phyloP scores from a whole-genome alignment of 2,329 filamentous ascomycete genomes.

The Aaosphaeria arxii region DNA sequence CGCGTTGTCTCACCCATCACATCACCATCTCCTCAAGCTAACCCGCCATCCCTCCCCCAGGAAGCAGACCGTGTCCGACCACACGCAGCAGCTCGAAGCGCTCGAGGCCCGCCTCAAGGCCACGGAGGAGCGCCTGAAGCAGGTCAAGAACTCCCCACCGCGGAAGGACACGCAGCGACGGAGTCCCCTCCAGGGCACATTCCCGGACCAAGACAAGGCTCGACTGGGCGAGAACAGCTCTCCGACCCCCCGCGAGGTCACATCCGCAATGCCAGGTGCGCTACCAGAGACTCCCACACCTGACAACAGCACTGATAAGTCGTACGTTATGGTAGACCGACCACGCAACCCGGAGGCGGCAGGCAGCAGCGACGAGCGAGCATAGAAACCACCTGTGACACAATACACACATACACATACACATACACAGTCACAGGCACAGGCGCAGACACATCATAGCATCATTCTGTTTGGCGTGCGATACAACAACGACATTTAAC shows the following conservation, averaged over 20 bases:
- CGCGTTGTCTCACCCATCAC: background rate
- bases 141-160: slow-evolving; percentile 30
- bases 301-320: slow-evolving; percentile 26
- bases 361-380: slow-evolving; percentile 29
- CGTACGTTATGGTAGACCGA: slow-evolving; percentile 35
- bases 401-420: no score
- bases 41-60: slow-evolving; percentile 45
- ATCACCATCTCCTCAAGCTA: background rate
- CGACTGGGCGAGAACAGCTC: slow-evolving; percentile 17
- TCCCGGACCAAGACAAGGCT: slow-evolving; percentile 25
- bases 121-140: slow-evolving; percentile 71
- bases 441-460: no score
- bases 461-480: no score
- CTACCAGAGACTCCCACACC: slow-evolving; percentile 28
- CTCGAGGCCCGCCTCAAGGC: slow-evolving; percentile 81
- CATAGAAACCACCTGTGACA: no score
- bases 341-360: slow-evolving; percentile 22
- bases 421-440: no score
- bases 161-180: slow-evolving; percentile 27
- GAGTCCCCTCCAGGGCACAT: slow-evolving; percentile 18
- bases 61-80: slow-evolving; percentile 73
- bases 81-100: slow-evolving; percentile 76
- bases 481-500: no score
- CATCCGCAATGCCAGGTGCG: slow-evolving; percentile 29
- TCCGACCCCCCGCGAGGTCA: slow-evolving; percentile 10